Base-by-base conservation (phyloP, 805 yeast genomes). In the Kregervanrija delftensis region DNA sequence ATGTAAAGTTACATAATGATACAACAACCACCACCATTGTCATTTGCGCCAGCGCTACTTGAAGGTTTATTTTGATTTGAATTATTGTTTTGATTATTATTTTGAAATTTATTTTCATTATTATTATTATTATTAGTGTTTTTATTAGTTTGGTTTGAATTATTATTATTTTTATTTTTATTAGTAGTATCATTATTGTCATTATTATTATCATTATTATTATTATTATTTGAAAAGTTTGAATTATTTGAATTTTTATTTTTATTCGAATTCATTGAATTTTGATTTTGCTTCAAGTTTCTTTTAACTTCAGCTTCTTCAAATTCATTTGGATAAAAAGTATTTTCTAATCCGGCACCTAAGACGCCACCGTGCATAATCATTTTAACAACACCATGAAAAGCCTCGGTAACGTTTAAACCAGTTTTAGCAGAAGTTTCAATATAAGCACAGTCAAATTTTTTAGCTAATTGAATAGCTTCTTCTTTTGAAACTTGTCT, bases 401-500 rank as follows among this genome's bases (percentile, higher is more conserved):
- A 66, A 10, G 68, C 67, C 33, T 64, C 64, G 11, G 52, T 53
- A 38, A 93, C 97, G 56, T 93, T 90, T 52, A 83, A 75, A 48
- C 95, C 82, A 56, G 84, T 86, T 64, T 93, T 93, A 17, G 98
- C 98, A 35, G 91, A 81, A 1, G 98, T 87, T 66, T 93, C 99
- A 54, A 90, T 74, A 61, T 90, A 93, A 49, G 83, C 79, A 53
- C 85, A 76, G 49, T 74, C 72, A 58, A 86, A 77, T 51, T 76
- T 73, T 45, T 73, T 71, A 30, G 95, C 95, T 47, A 87, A 68
- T 39, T 66, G 66, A 43, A 64, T 54, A 28, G 81, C 86, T 60
- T 84, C 90, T 15, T 69, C 76, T 37, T 66, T 69, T 11, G 77
- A 66, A 12, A 83, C 85, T 56, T 77, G 81, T 49, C 91, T 76